A percentile compares a stretch with the other conserved stretches of the same genome.
Conservation (phyloP, 106 monocot genomes). For the Phalaenopsis equestris region DNA sequence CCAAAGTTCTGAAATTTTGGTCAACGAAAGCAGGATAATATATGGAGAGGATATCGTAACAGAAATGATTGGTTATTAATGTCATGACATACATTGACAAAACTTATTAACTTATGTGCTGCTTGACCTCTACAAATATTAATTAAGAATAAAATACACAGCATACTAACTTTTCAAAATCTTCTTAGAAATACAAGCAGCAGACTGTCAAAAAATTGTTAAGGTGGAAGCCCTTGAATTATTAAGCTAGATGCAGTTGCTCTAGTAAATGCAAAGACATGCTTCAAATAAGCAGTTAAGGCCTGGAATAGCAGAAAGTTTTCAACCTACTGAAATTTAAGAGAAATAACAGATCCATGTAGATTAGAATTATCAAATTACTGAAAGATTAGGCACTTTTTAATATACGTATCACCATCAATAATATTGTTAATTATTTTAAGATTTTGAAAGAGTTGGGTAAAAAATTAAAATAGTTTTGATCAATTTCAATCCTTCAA, state of each 20-base stretch:
- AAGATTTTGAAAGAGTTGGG: too few relatives aligned
- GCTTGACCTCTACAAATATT: not conserved
- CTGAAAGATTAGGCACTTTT: not conserved
- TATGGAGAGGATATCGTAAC: not conserved
- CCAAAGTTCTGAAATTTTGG: not conserved
- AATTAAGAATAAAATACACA: too few relatives aligned
- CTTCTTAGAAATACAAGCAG: not conserved
- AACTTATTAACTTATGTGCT: not conserved
- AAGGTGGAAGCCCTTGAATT: not conserved
- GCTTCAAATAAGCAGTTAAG: not conserved
- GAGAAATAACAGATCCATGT: not conserved
- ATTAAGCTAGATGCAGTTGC: not conserved
- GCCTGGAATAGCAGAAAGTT: not conserved
- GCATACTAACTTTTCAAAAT: too few relatives aligned
- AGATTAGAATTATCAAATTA: not conserved
- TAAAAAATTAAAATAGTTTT: too few relatives aligned
- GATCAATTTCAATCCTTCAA: too few relatives aligned
- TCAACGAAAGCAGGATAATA: not conserved
- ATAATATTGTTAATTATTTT: too few relatives aligned
- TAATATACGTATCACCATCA: too few relatives aligned
- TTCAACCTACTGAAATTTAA: not conserved
- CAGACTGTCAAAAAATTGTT: not conserved
- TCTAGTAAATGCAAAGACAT: not conserved
- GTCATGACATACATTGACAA: not conserved
- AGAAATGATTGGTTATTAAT: not conserved